Percentiles rank a stretch among this genome's conserved stretches.
Evolutionary conservation across 495 filamentous ascomycete genomes (phyloP).

Genomic region (Lophiotrema nucula): DNA sequence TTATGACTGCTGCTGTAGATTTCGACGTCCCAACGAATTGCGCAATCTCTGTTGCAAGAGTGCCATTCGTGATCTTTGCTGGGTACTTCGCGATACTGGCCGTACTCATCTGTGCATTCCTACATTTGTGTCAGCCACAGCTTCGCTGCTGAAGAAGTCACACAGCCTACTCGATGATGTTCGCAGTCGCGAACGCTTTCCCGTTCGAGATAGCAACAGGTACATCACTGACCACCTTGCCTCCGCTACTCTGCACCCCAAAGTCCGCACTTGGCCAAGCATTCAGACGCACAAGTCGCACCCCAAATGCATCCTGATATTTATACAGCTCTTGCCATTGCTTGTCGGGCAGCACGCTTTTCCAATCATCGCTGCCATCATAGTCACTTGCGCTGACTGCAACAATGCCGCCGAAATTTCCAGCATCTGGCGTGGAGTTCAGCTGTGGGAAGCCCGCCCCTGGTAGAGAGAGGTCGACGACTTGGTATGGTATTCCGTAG

Average conservation of each 20-base stretch:
- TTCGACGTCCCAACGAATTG: conserved; percentile 44
- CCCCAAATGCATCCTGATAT: conserved; percentile 57
- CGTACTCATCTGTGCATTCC: conserved; percentile 46
- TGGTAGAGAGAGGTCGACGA: conserved; percentile 52
- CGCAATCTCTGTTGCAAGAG: conserved; percentile 53
- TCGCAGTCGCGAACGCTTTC: conserved; percentile 23
- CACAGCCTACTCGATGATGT: conserved; percentile 18
- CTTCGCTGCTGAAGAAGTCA: too few species aligned
- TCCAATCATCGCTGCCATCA: conserved; percentile 47
- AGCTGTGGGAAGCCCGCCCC: conserved; percentile 53
- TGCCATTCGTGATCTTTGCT: conserved; percentile 52
- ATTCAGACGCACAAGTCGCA: conserved; percentile 62
- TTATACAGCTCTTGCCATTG: conserved; percentile 59
- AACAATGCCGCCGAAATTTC: conserved; percentile 60
- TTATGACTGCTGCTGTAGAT: conserved; percentile 57
- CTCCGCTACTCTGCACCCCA: conserved; percentile 38
- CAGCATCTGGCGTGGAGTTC: conserved; percentile 45
- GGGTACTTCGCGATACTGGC: conserved; percentile 58
- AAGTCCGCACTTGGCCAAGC: conserved; percentile 53
- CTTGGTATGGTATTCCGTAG: conserved; percentile 61
- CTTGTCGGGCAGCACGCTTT: conserved; percentile 53
- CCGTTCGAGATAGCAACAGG: conserved; percentile 21
- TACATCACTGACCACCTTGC: conserved; percentile 10
- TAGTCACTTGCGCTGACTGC: conserved; percentile 56
- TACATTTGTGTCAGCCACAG: too few species aligned